Evolutionary conservation across 371 early-diverging fungal genomes (phyloP).

Genomic region (Capillidium heterosporum): DNA sequence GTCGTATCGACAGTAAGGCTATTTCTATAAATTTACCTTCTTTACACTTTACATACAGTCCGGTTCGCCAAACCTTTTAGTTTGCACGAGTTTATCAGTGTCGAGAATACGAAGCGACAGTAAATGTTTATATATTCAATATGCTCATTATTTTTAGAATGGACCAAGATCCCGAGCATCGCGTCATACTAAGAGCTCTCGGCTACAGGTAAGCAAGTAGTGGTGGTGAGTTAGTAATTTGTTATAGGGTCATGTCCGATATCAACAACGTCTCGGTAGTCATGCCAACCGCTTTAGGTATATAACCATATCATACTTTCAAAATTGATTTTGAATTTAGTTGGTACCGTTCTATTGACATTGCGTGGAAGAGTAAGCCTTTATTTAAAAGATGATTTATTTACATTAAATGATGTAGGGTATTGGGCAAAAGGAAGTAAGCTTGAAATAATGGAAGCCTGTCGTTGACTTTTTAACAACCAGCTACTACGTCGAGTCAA

Average conservation of each 20-base stretch:
- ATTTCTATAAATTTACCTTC: no score
- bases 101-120: slow-evolving; percentile 28
- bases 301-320: background rate
- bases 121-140: slow-evolving; percentile 10
- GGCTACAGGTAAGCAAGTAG: slow-evolving; percentile 23
- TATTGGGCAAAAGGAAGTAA: slow-evolving; percentile 52
- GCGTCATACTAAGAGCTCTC: slow-evolving; percentile 24
- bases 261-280: slow-evolving; percentile 50
- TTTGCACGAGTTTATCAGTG: slow-evolving; percentile 40
- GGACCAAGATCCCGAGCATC: slow-evolving; percentile 13
- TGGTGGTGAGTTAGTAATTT: background rate
- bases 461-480: background rate
- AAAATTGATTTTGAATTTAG: background rate
- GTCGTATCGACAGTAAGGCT: slow-evolving; percentile 1
- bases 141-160: background rate
- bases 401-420: slow-evolving; percentile 25
- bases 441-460: background rate
- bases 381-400: background rate
- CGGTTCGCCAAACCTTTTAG: slow-evolving; percentile 65
- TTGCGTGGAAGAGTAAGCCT: slow-evolving; percentile 50
- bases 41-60: slow-evolving; percentile 18
- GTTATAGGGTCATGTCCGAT: slow-evolving; percentile 37
- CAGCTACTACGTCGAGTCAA: slow-evolving; percentile 53
- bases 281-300: slow-evolving; percentile 67
- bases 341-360: slow-evolving; percentile 13